Percentiles rank a stretch among this genome's conserved stretches.
phyloP scores from a whole-genome alignment of 2,329 filamentous ascomycete species.

The Fusarium sp. region DNA sequence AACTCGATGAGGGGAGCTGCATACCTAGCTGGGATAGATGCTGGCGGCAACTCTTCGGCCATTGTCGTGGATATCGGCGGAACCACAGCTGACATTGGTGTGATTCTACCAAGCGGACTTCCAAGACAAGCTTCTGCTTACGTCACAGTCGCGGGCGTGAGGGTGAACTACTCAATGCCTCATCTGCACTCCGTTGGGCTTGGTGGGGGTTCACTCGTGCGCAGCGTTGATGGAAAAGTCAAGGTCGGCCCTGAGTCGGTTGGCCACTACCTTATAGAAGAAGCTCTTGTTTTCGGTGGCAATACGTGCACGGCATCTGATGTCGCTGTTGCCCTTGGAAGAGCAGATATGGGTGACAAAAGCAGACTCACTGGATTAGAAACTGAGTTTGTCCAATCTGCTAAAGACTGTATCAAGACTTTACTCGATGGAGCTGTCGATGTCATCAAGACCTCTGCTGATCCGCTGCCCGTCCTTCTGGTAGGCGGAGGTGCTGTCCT shows the following conservation, averaged over 20 bases:
- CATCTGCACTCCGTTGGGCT: constrained; percentile 15
- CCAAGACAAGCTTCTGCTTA: constrained; percentile 5
- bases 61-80: constrained; percentile 62
- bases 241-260: neutral
- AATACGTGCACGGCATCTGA: neutral
- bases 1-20: constrained; percentile 61
- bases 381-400: neutral
- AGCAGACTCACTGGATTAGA: neutral
- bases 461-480: neutral
- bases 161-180: constrained; percentile 20
- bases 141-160: constrained; percentile 3
- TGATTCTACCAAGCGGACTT: constrained; percentile 46
- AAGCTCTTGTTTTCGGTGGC: constrained; percentile 2
- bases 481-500: constrained; percentile 57
- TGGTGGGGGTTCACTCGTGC: constrained; percentile 41
- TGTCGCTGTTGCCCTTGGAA: neutral
- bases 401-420: neutral
- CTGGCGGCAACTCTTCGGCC: constrained; percentile 2
- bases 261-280: neutral
- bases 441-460: constrained; percentile 3
- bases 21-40: constrained; percentile 49
- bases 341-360: neutral
- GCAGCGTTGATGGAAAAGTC: neutral
- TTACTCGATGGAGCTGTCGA: neutral
- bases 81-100: constrained; percentile 61